A percentile compares a stretch with the other conserved stretches of the same genome.
Evolutionary conservation across 805 yeast genomes (phyloP).

Genomic region (Grigorovia yakushimaensis): DNA sequence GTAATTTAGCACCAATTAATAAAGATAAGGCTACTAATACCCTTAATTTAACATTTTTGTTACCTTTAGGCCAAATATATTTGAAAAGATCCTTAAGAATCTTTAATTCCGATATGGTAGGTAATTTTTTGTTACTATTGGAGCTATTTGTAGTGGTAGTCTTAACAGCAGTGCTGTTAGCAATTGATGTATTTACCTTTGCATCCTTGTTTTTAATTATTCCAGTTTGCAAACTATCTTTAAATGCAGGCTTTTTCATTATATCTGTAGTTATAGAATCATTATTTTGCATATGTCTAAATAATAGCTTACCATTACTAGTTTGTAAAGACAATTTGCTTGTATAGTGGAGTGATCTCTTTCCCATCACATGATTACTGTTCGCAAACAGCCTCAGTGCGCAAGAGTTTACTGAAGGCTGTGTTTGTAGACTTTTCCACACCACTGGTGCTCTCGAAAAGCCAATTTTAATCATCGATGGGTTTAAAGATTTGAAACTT

Average conservation of each 20-base stretch:
- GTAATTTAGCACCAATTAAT: slow-evolving; percentile 67
- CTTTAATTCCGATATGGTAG: slow-evolving; percentile 32
- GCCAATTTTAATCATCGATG: background rate
- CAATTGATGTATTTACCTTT: no score
- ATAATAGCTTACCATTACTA: background rate
- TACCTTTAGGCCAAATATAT: slow-evolving; percentile 76
- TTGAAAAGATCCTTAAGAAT: slow-evolving; percentile 56
- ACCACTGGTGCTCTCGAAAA: background rate
- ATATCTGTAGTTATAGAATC: background rate
- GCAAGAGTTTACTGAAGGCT: background rate
- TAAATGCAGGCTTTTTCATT: background rate
- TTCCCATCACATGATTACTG: background rate
- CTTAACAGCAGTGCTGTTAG: background rate
- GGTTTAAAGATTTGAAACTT: background rate
- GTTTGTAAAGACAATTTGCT: background rate
- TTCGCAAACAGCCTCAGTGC: background rate
- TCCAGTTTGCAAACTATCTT: no score
- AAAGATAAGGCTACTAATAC: slow-evolving; percentile 68
- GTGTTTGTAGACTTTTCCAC: background rate
- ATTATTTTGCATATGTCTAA: background rate
- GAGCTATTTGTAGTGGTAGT: background rate
- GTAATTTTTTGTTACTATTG: slow-evolving; percentile 8
- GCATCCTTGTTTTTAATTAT: background rate
- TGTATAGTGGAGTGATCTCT: background rate
- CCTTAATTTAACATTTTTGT: slow-evolving; percentile 55